These are phyloP conservation scores for Tuber melanosporum DNA, from an alignment of 495 filamentous ascomycete genomes.

Conservation along the genomic window DNA sequence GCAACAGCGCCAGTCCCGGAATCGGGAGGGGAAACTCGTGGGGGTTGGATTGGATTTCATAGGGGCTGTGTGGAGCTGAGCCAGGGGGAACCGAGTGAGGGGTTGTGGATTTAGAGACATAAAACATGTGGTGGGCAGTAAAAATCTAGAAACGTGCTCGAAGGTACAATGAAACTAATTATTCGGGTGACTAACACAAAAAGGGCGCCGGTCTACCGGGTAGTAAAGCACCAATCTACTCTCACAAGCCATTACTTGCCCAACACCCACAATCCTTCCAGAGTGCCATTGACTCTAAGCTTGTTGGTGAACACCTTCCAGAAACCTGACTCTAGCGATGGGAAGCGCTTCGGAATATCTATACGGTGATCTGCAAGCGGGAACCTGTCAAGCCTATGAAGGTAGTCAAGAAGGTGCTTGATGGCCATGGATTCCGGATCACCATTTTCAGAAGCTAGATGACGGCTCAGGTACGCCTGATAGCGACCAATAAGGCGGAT, in stretches of 20 bases:
- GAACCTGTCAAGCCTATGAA: constrained; percentile 18
- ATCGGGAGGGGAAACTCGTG: no score
- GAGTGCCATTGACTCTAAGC: constrained; percentile 59
- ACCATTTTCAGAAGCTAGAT: constrained; percentile 30
- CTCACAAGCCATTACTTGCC: not conserved
- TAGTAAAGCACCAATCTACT: not conserved
- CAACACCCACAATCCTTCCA: constrained; percentile 51
- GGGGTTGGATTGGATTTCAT: no score
- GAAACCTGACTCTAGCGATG: constrained; percentile 43
- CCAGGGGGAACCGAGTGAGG: not conserved
- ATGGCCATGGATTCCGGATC: constrained; percentile 15
- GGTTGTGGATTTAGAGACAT: not conserved
- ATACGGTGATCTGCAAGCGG: not conserved
- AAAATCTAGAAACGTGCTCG: not conserved
- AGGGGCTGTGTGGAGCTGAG: no score
- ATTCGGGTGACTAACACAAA: not conserved
- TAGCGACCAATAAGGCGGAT: constrained; percentile 43
- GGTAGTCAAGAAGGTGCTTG: constrained; percentile 18
- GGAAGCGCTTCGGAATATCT: constrained; percentile 8
- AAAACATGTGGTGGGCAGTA: not conserved
- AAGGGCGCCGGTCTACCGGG: not conserved
- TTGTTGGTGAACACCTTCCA: constrained; percentile 61
- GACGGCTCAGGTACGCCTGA: constrained; percentile 23
- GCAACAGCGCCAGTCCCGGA: no score
- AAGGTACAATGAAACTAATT: not conserved